Conservation (phyloP, 208 protist genomes). For the Naegleria fowleri region DNA sequence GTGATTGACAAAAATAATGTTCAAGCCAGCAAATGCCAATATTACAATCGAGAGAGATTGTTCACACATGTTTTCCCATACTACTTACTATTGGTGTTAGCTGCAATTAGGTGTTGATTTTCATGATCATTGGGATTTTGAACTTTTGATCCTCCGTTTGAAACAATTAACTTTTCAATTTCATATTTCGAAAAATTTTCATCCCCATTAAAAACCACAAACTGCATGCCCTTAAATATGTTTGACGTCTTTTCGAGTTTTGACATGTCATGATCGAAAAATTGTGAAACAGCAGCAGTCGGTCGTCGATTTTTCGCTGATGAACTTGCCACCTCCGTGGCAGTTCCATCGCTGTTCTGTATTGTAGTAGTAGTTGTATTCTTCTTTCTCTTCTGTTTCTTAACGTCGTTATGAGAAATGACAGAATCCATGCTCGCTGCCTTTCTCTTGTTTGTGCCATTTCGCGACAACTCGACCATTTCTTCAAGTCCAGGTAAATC, state of each 20-base stretch:
- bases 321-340: background rate
- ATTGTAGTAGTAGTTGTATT: too few relatives aligned
- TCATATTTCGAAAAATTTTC: conserved; percentile 11
- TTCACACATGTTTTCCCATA: background rate
- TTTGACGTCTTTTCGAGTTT: background rate
- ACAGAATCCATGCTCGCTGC: background rate
- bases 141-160: conserved; percentile 50
- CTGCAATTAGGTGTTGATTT: conserved; percentile 42
- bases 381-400: background rate
- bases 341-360: background rate
- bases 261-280: background rate
- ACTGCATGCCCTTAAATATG: conserved; percentile 12
- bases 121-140: conserved; percentile 46
- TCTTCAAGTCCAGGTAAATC: conserved; percentile 12
- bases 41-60: too few relatives aligned
- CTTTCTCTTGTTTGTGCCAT: background rate
- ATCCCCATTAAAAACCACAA: conserved; percentile 33
- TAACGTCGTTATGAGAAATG: background rate
- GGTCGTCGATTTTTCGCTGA: background rate
- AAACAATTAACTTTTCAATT: conserved; percentile 47
- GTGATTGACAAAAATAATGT: too few relatives aligned
- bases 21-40: too few relatives aligned
- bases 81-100: background rate
- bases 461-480: background rate
- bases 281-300: background rate